These are phyloP conservation scores for Pichia phayaonensis DNA, from an alignment of 805 yeast genomes.

Conservation along the genomic window DNA sequence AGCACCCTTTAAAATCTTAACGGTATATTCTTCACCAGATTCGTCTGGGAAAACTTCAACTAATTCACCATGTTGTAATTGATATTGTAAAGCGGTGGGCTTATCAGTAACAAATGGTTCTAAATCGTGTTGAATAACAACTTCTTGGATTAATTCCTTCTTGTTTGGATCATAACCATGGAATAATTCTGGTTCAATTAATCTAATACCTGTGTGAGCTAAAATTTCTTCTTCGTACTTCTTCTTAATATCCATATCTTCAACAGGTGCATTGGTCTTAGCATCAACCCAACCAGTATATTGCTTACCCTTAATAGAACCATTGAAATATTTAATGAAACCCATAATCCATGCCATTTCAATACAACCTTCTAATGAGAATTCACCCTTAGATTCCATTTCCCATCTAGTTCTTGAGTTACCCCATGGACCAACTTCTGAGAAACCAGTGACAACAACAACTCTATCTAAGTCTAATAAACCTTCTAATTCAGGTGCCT, in stretches of 20 bases:
- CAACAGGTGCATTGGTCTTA: slow-evolving; percentile 86
- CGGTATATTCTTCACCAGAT: slow-evolving; percentile 89
- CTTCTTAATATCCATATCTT: slow-evolving; percentile 85
- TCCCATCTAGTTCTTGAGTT: slow-evolving; percentile 99
- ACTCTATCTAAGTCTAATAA: slow-evolving; percentile 87
- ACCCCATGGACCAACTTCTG: slow-evolving; percentile 99
- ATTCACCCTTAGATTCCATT: slow-evolving; percentile 93
- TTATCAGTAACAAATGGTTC: slow-evolving; percentile 93
- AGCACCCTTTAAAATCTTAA: slow-evolving; percentile 88
- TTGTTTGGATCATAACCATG: slow-evolving; percentile 90
- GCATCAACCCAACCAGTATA: slow-evolving; percentile 98
- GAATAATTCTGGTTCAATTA: slow-evolving; percentile 93
- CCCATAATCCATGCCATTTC: slow-evolving; percentile 99
- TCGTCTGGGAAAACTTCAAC: slow-evolving; percentile 77
- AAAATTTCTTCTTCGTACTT: slow-evolving; percentile 86
- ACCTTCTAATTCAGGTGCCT: slow-evolving; percentile 76
- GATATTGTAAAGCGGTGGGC: slow-evolving; percentile 93
- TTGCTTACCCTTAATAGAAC: slow-evolving; percentile 79
- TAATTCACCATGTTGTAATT: slow-evolving; percentile 86
- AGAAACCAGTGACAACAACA: slow-evolving; percentile 93
- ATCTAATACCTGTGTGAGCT: slow-evolving; percentile 93
- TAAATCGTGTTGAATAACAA: slow-evolving; percentile 91
- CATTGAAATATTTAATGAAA: slow-evolving; percentile 89
- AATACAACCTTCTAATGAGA: slow-evolving; percentile 94
- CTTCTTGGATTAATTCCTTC: slow-evolving; percentile 91